Base-by-base conservation (phyloP, 2,329 filamentous ascomycete species). In the Ceratocystis eucalypticola region DNA sequence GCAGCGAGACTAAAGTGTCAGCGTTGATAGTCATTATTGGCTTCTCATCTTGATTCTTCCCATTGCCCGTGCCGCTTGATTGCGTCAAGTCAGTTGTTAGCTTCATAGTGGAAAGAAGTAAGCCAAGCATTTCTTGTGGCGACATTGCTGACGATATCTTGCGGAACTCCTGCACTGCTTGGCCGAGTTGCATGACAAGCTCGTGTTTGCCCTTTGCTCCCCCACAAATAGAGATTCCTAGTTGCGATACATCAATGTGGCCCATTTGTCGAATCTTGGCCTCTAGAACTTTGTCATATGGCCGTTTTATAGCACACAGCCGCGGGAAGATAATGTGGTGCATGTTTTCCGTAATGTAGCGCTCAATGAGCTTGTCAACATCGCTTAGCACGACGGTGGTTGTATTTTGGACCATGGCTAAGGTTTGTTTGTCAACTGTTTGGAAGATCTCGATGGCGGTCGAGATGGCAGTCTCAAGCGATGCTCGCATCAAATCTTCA, bases 401-500 rank as follows among this genome's bases (percentile, higher is more conserved):
- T 1, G 91, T 96, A 3, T 92, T 89, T 20, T 92, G 94, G 3
- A 99, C 80, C 45, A 96, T 81, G 2, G 93, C 96, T 33, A 99
- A 79, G 72, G 97, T 94, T 72, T 96, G 90, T 74, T 96, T 96
- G 74, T 99, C 94, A 5, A 99, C 93, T 68, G 87, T 86, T 72
- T 97, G 93, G 70, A 99, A 99, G 0, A 97, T 81, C 72, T 99
- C 94, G 70, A 99, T 97, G 0, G 92, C 94, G 8, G 89, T 84
- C 8, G 91, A 96, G 10, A 99, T 89, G 1, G 93, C 92, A 1
- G 89, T 95, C 76, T 99, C 94, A 15, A 97, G 78, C 17, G 91
- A 91, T 25, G 86, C 86, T 66, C 93, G 83, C 87, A 99, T 93
- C 37, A 91, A 81, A 70, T 95, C 88, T 74, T 97, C 94, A 70